Percentiles rank a stretch among this genome's conserved stretches.
Conservation (phyloP, 257 asterid genomes). For the Solanum etuberosum region DNA sequence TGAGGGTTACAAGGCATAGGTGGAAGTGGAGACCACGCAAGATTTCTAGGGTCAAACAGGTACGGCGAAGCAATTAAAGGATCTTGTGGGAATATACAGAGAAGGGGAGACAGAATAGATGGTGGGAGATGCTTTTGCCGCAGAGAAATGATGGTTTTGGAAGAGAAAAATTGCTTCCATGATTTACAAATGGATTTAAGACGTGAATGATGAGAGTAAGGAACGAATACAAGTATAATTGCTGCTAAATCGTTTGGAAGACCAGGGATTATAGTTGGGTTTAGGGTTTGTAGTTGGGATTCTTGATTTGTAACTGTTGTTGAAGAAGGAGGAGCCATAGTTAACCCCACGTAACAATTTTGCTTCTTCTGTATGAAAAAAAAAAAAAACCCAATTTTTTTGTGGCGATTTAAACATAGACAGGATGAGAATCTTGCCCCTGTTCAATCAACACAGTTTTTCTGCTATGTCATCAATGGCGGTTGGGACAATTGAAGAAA, state of each 20-base stretch:
- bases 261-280: constrained; percentile 61
- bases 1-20: constrained; percentile 90
- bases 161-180: constrained; percentile 68
- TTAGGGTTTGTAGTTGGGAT: constrained; percentile 28
- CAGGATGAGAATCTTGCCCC: background rate
- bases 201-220: constrained; percentile 74
- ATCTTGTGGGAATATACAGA: constrained; percentile 77
- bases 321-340: constrained; percentile 47
- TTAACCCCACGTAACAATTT: background rate
- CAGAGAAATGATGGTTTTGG: constrained; percentile 44
- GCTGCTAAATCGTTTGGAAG: constrained; percentile 78
- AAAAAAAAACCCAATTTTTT: background rate
- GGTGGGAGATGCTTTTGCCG: constrained; percentile 37
- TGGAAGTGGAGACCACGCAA: constrained; percentile 73
- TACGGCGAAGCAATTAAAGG: constrained; percentile 68
- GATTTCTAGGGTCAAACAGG: constrained; percentile 53
- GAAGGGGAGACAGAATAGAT: constrained; percentile 36
- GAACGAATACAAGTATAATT: constrained; percentile 51
- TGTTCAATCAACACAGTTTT: background rate
- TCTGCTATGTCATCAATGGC: background rate
- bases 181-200: constrained; percentile 58
- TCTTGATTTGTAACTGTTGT: constrained; percentile 11
- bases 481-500: background rate
- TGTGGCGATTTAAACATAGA: background rate
- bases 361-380: background rate